A percentile compares a stretch with the other conserved stretches of the same genome.
Conservation (phyloP, 345 rosid species). For the Brassica carinata region DNA sequence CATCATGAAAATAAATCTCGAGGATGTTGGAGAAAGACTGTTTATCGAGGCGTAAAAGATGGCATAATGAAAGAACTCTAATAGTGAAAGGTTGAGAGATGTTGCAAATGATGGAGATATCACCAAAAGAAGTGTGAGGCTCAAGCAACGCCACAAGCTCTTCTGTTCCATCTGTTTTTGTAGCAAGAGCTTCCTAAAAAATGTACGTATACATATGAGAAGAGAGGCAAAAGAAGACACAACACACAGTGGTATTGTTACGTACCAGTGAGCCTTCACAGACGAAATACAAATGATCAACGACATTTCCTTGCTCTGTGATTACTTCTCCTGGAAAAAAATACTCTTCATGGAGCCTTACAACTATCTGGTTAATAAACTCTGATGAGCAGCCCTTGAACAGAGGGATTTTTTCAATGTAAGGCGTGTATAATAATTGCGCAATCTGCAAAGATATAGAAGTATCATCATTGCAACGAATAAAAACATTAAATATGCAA, state of each 20-base stretch:
- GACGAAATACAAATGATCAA: conserved; percentile 90
- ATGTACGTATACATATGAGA: background rate
- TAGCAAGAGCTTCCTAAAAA: conserved; percentile 66
- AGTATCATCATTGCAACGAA: background rate
- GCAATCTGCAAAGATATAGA: conserved; percentile 57
- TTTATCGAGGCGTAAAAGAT: conserved; percentile 87
- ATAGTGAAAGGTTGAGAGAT: conserved; percentile 89
- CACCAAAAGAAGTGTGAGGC: conserved; percentile 79
- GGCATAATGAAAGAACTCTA: conserved; percentile 71
- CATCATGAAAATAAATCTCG: conserved; percentile 89
- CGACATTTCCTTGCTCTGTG: conserved; percentile 85
- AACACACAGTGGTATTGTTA: conserved; percentile 9
- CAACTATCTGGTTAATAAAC: conserved; percentile 82
- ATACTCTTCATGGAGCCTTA: conserved; percentile 90
- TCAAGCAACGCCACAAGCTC: conserved; percentile 54
- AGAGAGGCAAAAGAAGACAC: conserved; percentile 15
- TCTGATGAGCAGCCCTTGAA: conserved; percentile 80
- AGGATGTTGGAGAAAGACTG: conserved; percentile 81
- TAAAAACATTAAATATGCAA: background rate
- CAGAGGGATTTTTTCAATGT: conserved; percentile 58
- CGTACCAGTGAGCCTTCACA: conserved; percentile 87
- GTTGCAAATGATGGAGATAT: conserved; percentile 89
- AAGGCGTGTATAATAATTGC: conserved; percentile 62
- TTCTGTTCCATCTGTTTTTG: conserved; percentile 72
- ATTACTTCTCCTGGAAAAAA: conserved; percentile 96